Percentiles rank a stretch among this genome's conserved stretches.
These are phyloP conservation scores for Podospora comata DNA, from an alignment of 495 filamentous ascomycete species.

Conservation along the genomic window DNA sequence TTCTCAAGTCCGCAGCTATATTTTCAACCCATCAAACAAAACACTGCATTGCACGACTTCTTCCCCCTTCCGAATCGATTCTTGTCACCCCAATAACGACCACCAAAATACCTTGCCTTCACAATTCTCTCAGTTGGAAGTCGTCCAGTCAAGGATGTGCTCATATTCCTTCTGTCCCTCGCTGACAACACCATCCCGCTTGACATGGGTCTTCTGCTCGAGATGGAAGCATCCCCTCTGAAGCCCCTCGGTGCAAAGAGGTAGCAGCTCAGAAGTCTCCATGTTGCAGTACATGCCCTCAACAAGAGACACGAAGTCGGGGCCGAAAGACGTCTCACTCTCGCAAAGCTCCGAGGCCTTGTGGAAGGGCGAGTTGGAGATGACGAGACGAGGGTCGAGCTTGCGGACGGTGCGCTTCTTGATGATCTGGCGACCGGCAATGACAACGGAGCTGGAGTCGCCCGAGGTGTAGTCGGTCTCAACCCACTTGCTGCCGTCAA, in stretches of 20 bases:
- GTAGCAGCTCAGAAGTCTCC: neutral
- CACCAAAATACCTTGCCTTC: too few species aligned
- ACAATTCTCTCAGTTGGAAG: too few species aligned
- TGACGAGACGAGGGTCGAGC: neutral
- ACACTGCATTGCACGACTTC: too few species aligned
- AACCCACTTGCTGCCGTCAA: neutral
- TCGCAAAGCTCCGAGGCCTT: neutral
- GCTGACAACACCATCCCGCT: neutral
- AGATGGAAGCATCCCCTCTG: neutral
- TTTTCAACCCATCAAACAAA: too few species aligned
- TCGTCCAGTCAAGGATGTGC: neutral
- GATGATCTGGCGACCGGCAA: neutral
- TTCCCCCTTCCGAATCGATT: too few species aligned
- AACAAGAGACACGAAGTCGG: neutral
- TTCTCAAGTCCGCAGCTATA: too few species aligned
- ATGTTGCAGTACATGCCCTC: constrained; percentile 1
- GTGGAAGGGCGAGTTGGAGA: neutral
- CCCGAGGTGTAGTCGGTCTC: neutral
- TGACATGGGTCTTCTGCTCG: neutral
- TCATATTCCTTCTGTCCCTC: neutral
- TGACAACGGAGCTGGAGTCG: neutral
- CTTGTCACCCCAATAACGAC: too few species aligned
- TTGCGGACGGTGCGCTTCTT: neutral
- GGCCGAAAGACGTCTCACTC: neutral
- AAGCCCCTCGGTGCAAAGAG: neutral